Conservation (phyloP, 192 early-diverging fungal genomes). For the Mycoemilia scoparia region DNA sequence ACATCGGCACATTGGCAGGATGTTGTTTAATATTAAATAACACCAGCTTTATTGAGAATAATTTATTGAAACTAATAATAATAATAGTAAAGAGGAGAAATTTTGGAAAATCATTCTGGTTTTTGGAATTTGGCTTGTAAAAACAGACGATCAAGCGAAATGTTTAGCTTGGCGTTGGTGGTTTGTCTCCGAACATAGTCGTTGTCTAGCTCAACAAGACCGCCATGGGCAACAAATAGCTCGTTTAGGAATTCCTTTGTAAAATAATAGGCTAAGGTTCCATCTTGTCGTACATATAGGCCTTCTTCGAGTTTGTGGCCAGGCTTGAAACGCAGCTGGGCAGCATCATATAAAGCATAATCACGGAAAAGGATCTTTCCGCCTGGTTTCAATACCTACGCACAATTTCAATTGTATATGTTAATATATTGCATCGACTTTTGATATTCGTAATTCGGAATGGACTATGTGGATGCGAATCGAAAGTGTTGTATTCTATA, state of each 20-base stretch:
- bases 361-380: constrained; percentile 81
- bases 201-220: constrained; percentile 31
- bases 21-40: too few relatives aligned
- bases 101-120: too few relatives aligned
- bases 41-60: too few relatives aligned
- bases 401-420: too few relatives aligned
- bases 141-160: constrained; percentile 54
- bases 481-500: too few relatives aligned
- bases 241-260: constrained; percentile 35
- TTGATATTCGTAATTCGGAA: not conserved
- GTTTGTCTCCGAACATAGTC: constrained; percentile 52
- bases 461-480: constrained; percentile 10
- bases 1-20: too few relatives aligned
- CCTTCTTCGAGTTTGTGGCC: constrained; percentile 78
- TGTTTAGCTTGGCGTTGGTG: constrained; percentile 41
- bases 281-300: constrained; percentile 94
- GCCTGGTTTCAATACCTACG: constrained; percentile 74
- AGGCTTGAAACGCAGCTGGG: constrained; percentile 90
- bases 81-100: too few relatives aligned
- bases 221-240: constrained; percentile 44
- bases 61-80: too few relatives aligned
- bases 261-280: constrained; percentile 91
- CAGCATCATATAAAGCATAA: constrained; percentile 95
- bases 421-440: constrained; percentile 8
- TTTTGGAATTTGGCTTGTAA: constrained; percentile 59